Percentiles rank a stretch among this genome's conserved stretches.
phyloP scores from a whole-genome alignment of 2,329 filamentous ascomycete genomes.

The Zalaria obscura region DNA sequence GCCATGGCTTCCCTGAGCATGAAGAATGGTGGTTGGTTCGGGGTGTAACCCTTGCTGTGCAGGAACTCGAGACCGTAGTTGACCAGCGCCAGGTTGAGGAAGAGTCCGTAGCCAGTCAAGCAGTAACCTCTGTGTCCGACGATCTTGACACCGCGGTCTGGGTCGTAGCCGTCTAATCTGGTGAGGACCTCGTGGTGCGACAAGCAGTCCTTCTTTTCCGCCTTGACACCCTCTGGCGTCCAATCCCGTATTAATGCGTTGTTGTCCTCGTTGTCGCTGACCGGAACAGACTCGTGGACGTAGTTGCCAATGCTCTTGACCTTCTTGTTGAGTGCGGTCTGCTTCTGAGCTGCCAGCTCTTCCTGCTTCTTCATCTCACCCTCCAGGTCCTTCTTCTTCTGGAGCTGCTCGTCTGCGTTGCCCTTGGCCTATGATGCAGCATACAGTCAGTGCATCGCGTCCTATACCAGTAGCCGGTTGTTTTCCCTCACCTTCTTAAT shows the following conservation, averaged over 20 bases:
- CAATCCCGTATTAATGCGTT: constrained; percentile 66
- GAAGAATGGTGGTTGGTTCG: constrained; percentile 69
- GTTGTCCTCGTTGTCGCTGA: constrained; percentile 73
- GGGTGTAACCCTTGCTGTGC: constrained; percentile 47
- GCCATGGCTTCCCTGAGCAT: constrained; percentile 95
- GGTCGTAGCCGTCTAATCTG: constrained; percentile 80
- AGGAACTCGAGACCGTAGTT: constrained; percentile 93
- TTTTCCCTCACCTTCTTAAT: constrained; percentile 64
- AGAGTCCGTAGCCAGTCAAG: constrained; percentile 76
- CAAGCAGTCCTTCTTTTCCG: constrained; percentile 63
- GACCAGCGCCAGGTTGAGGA: constrained; percentile 82
- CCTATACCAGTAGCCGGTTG: not conserved
- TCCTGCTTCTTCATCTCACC: constrained; percentile 71
- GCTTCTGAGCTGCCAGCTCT: constrained; percentile 61
- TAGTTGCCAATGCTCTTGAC: constrained; percentile 78
- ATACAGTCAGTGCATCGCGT: not conserved
- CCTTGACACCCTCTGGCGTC: constrained; percentile 55
- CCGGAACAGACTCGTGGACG: constrained; percentile 76
- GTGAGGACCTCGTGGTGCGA: constrained; percentile 92
- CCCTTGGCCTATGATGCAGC: constrained; percentile 53
- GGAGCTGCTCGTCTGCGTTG: constrained; percentile 64
- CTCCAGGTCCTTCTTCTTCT: constrained; percentile 63
- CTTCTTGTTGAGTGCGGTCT: constrained; percentile 59
- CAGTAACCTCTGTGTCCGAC: constrained; percentile 93
- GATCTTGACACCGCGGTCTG: constrained; percentile 83